Evolutionary conservation across 2,329 filamentous ascomycete species (phyloP), one percentile per base, ranked within the genome.

Genomic region (Exophiala viscosa): DNA sequence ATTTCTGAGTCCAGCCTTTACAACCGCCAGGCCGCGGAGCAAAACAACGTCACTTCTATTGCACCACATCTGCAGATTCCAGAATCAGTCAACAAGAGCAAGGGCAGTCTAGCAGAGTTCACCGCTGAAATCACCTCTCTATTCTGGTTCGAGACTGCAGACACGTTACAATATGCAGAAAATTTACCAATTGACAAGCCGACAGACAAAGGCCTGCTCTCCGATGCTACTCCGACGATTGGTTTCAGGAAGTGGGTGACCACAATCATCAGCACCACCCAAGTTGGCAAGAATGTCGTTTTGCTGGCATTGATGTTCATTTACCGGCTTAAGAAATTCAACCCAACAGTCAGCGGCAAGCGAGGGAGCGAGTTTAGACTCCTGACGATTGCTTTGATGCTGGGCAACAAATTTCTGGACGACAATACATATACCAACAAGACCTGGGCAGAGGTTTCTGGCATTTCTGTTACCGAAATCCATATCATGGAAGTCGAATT

Each of bases 401-500:
- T 99, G 54, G 92, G 91, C 57, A 99, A 99, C 71, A 99, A 99
- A 75, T 99, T 97, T 68, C 75, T 99, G 64, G 93, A 99, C 67
- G 93, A 99, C 70, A 99, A 42, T 9, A 42, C 40, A 18, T 42
- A 42, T 18, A 42, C 40, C 20, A 42, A 42, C 40, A 42, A 42
- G 20, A 42, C 40, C 13, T 42, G 93, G 93, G 93, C 92, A 2
- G 93, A 99, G 65, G 93, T 99, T 9, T 97, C 93, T 1, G 88
- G 88, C 40, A 96, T 99, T 56, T 85, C 88, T 1, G 92, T 97
- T 10, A 84, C 87, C 55, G 93, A 99, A 70, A 96, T 99, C 46
- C 93, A 99, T 68, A 87, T 96, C 40, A 99, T 99, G 93, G 93
- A 99, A 69, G 93, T 99, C n/a, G 93, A 99, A 69, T 99, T 99